Percentiles rank a stretch among this genome's conserved stretches.
Evolutionary conservation across 176 grass and related monocot species (phyloP).

Genomic region (Zoysia japonica): DNA sequence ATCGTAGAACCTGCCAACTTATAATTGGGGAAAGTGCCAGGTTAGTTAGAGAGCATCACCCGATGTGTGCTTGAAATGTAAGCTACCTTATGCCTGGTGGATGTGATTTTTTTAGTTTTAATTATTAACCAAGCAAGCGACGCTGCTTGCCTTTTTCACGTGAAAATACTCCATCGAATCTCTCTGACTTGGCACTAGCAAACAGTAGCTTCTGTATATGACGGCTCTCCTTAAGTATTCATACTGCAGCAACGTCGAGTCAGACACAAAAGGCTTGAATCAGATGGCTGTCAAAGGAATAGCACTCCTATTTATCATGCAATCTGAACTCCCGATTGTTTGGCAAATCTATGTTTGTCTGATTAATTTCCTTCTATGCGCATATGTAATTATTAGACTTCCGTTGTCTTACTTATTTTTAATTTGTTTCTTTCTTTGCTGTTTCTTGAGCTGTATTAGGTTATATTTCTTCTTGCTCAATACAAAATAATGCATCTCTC

Average conservation of each 20-base stretch:
- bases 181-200: not conserved
- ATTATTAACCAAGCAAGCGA: slow-evolving; percentile 10
- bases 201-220: not conserved
- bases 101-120: slow-evolving; percentile 48
- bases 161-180: slow-evolving; percentile 11
- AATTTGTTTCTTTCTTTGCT: not conserved
- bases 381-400: no score
- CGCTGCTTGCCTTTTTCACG: slow-evolving; percentile 14
- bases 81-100: slow-evolving; percentile 71
- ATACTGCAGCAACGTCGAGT: not conserved
- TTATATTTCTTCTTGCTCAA: not conserved
- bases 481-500: not conserved
- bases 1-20: slow-evolving; percentile 36
- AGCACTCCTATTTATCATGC: not conserved
- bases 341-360: not conserved
- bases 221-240: no score
- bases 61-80: slow-evolving; percentile 84
- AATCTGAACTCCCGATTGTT: not conserved
- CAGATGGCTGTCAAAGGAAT: not conserved
- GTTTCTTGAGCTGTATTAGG: not conserved
- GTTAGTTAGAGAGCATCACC: slow-evolving; percentile 50
- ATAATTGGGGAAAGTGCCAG: slow-evolving; percentile 20
- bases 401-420: not conserved
- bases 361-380: no score
- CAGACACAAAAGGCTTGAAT: not conserved